Base-by-base conservation (phyloP, 805 yeast species). In the Yarrowia sp. region DNA sequence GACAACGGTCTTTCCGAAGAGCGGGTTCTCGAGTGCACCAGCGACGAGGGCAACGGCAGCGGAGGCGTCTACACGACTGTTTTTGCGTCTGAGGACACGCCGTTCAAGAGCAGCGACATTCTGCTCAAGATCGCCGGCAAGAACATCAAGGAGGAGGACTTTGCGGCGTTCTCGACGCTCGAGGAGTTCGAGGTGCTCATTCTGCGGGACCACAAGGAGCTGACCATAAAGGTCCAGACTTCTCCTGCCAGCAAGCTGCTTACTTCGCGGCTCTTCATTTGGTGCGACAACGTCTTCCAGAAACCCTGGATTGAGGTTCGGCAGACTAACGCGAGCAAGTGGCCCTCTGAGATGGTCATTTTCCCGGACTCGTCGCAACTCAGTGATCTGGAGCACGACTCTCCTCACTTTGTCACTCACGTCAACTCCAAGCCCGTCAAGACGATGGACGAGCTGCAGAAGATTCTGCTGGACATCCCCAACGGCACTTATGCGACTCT, bases 231-330 rank as follows among this genome's bases (percentile, higher is more conserved):
- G 14, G 89, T 88, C 9, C 83, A 86, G 13, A 83, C 93, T 2
- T 79, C 81, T 2, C 80, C 81, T 19, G 80, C 89, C 4, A 75
- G 78, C 22, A 77, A 79, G 35, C 74, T 83, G 46, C 77, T 79
- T 62, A 88, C 96, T 1, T 79, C 81, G 27, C 84, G 84, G 55
- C 74, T 89, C 35, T 85, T 87, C 6, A 77, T 81, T 44, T 90
- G 96, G 92, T 83, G 90, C 58, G 97, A 96, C 22, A 85, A 90
- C 41, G 74, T 86, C 6, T 71, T 90, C 36, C 97, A 90, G 70
- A 80, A 83, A 31, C 96, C 97, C 12, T 96, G 89, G 72, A 92
- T 87, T 69, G 91, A 91, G 4, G 96, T 90, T 16, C 82, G 92
- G 65, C 96, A 90, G 74, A 18, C 14, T 9, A 83, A 86, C 24